These are phyloP conservation scores for Solanum gracilifrons DNA, from an alignment of 257 asterid species.

Conservation along the genomic window DNA sequence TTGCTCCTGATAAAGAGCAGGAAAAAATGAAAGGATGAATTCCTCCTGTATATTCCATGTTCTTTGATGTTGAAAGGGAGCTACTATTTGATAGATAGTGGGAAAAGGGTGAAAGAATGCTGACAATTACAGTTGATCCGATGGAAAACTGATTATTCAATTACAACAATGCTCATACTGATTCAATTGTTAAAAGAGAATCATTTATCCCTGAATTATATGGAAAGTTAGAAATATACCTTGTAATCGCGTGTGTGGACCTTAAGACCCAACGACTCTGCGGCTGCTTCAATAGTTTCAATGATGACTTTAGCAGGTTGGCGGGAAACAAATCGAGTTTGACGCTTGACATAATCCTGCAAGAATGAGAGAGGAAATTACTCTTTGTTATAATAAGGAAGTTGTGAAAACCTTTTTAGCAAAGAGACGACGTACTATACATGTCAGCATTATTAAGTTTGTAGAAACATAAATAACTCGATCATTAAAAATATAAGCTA, in stretches of 20 bases:
- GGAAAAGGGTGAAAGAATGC: not conserved
- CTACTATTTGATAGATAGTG: not conserved
- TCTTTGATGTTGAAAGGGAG: not conserved
- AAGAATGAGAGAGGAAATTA: not conserved
- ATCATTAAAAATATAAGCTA: not conserved
- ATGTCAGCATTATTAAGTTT: not conserved
- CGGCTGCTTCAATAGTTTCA: slow-evolving; percentile 67
- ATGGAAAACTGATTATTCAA: not conserved
- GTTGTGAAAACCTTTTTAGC: not conserved
- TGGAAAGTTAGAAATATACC: slow-evolving; percentile 21
- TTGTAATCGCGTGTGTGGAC: slow-evolving; percentile 71
- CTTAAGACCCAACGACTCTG: slow-evolving; percentile 72
- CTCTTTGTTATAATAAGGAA: not conserved
- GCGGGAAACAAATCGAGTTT: slow-evolving; percentile 94
- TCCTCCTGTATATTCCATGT: not conserved
- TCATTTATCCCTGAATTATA: not conserved
- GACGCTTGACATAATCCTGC: slow-evolving; percentile 77
- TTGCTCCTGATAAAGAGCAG: not conserved
- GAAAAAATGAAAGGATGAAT: not conserved
- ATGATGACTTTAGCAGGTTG: slow-evolving; percentile 67
- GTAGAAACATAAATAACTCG: not conserved
- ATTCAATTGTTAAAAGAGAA: not conserved
- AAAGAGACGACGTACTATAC: not conserved
- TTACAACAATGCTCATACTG: not conserved
- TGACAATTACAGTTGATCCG: not conserved